These are phyloP conservation scores for Scenedesmus sp. DNA, from an alignment of 163 green algal genomes.

Conservation along the genomic window DNA sequence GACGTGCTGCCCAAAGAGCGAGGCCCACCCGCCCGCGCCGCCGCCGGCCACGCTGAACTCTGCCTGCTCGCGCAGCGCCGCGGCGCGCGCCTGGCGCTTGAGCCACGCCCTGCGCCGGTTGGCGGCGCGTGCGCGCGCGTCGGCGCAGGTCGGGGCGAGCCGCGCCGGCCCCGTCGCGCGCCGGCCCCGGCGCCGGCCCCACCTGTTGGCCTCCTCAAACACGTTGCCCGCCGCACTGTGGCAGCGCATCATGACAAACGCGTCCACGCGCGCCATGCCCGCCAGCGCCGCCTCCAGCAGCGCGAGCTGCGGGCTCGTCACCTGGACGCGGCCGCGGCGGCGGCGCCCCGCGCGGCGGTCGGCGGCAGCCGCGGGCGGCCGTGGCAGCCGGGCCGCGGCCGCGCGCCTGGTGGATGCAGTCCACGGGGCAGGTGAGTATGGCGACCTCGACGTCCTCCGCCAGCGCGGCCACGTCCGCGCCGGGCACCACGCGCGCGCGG, in stretches of 20 bases:
- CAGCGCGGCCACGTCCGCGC: background rate
- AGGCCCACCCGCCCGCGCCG: slow-evolving; percentile 1
- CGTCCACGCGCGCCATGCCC: slow-evolving; percentile 57
- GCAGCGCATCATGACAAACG: slow-evolving; percentile 66
- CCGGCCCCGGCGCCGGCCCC: background rate
- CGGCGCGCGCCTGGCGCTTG: slow-evolving; percentile 26
- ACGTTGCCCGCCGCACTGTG: slow-evolving; percentile 66
- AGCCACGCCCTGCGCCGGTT: slow-evolving; percentile 29
- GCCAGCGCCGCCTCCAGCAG: slow-evolving; percentile 61
- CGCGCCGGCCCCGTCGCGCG: background rate
- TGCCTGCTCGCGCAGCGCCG: slow-evolving; percentile 14
- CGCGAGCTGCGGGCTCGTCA: slow-evolving; percentile 62
- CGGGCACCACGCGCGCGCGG: slow-evolving; percentile 62
- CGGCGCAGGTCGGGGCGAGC: background rate
- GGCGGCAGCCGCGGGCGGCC: background rate
- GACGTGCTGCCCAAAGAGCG: slow-evolving; percentile 27
- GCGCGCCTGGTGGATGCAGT: slow-evolving; percentile 88
- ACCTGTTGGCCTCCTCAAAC: slow-evolving; percentile 56
- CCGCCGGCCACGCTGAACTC: background rate
- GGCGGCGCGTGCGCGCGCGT: too few relatives aligned
- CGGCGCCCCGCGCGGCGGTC: background rate
- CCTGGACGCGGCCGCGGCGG: slow-evolving; percentile 22
- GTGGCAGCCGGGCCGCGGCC: background rate
- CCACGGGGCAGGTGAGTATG: slow-evolving; percentile 84
- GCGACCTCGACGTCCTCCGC: slow-evolving; percentile 62